A percentile compares a stretch with the other conserved stretches of the same genome.
These are phyloP conservation scores for Psilocybe sp. DNA, from an alignment of 768 basidiomycete genomes.

Conservation along the genomic window DNA sequence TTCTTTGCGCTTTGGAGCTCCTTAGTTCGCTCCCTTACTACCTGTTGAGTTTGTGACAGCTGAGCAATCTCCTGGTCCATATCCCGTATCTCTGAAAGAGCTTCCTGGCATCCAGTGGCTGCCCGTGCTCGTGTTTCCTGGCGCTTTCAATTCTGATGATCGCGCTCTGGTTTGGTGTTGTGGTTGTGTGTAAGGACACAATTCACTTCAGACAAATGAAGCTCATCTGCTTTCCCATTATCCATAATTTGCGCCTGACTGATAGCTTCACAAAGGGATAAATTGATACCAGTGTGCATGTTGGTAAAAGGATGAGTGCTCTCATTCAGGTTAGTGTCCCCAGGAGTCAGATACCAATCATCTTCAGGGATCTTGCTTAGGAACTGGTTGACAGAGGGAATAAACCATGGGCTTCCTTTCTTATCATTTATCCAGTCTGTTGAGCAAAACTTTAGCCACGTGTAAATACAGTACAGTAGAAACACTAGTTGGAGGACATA, in stretches of 20 bases:
- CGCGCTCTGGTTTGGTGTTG: background rate
- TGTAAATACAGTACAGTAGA: too few relatives aligned
- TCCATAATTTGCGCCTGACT: background rate
- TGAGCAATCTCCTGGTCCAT: background rate
- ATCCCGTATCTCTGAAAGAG: background rate
- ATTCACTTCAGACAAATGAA: background rate
- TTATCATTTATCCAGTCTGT: constrained; percentile 2
- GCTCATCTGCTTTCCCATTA: background rate
- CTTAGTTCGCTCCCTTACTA: background rate
- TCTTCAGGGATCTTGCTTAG: constrained; percentile 4
- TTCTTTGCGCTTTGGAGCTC: background rate
- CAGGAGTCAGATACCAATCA: background rate
- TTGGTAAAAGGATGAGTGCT: constrained; percentile 6
- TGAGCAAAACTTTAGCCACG: too few relatives aligned
- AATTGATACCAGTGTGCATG: constrained; percentile 4
- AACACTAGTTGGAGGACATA: too few relatives aligned
- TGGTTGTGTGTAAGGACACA: background rate
- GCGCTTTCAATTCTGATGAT: background rate
- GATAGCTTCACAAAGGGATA: background rate
- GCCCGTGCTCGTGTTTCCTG: too few relatives aligned
- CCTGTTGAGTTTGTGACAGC: too few relatives aligned
- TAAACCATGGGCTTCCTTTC: background rate
- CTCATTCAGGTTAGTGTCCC: constrained; percentile 3
- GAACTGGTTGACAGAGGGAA: background rate
- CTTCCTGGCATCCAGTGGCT: too few relatives aligned